These are phyloP conservation scores for Oxytropis ochrocephala DNA, from an alignment of 306 rosid genomes.

Conservation along the genomic window DNA sequence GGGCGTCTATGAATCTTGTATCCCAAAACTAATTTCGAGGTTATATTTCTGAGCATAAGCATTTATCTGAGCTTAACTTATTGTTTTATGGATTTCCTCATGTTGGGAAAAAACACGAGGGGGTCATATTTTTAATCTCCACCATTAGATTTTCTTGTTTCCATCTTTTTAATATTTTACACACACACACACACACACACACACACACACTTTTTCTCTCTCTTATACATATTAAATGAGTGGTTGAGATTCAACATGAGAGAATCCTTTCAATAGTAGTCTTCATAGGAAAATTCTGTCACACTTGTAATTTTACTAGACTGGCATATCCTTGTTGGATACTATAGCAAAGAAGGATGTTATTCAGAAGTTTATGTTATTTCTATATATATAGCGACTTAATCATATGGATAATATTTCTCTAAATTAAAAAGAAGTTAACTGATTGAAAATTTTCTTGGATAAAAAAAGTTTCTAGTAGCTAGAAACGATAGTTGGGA, in stretches of 20 bases:
- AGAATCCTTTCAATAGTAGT: too few relatives aligned
- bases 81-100: too few relatives aligned
- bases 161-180: too few relatives aligned
- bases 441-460: neutral
- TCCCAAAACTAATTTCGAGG: neutral
- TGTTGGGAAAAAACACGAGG: too few relatives aligned
- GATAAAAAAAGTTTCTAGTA: neutral
- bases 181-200: too few relatives aligned
- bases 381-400: neutral
- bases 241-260: too few relatives aligned
- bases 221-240: too few relatives aligned
- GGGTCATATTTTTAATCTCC: too few relatives aligned
- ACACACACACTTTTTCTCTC: too few relatives aligned
- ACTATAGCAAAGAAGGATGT: neutral
- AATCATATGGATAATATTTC: neutral
- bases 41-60: neutral
- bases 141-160: too few relatives aligned
- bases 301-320: neutral
- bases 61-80: neutral
- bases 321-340: constrained; percentile 1
- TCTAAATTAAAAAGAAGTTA: neutral
- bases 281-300: neutral
- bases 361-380: neutral
- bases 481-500: neutral
- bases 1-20: neutral